Percentiles rank a stretch among this genome's conserved stretches.
Conservation (phyloP, 1,139 yeast genomes). For the Sugiyamaella novakii region DNA sequence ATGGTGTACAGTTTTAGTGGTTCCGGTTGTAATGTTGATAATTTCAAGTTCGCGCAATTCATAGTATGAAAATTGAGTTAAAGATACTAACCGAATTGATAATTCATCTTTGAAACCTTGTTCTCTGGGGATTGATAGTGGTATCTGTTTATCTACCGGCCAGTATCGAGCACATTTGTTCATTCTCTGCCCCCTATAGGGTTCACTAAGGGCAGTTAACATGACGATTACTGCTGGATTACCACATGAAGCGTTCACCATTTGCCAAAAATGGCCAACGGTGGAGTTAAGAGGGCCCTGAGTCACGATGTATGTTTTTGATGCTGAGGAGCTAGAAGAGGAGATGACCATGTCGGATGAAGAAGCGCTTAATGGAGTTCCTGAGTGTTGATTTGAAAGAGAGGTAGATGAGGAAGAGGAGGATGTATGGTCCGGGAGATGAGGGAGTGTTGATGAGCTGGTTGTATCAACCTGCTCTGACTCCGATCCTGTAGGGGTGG, state of each 20-base stretch:
- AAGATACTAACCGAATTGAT: constrained; percentile 22
- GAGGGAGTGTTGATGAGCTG: not conserved
- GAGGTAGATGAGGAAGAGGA: constrained; percentile 10
- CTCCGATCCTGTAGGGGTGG: not conserved
- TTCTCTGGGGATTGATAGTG: constrained; percentile 25
- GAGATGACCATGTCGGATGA: constrained; percentile 1
- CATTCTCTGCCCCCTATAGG: constrained; percentile 48
- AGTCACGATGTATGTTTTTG: constrained; percentile 53
- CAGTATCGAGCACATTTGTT: constrained; percentile 78
- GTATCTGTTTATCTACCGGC: constrained; percentile 48
- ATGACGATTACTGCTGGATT: constrained; percentile 66
- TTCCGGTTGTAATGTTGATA: constrained; percentile 18
- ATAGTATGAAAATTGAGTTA: constrained; percentile 17
- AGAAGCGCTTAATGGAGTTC: constrained; percentile 1
- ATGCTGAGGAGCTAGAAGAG: not conserved
- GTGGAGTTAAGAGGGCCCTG: constrained; percentile 75
- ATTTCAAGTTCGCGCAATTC: constrained; percentile 27
- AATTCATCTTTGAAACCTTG: constrained; percentile 24
- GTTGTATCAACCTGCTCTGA: too few species aligned
- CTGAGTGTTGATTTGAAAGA: not conserved
- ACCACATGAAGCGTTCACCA: constrained; percentile 55
- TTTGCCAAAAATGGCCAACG: constrained; percentile 78
- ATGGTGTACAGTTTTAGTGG: constrained; percentile 49
- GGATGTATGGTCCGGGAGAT: not conserved
- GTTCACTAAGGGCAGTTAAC: constrained; percentile 75